phyloP scores from a whole-genome alignment of 1,284 basidiomycete genomes.

The Erythrobasidium hasegawianum region DNA sequence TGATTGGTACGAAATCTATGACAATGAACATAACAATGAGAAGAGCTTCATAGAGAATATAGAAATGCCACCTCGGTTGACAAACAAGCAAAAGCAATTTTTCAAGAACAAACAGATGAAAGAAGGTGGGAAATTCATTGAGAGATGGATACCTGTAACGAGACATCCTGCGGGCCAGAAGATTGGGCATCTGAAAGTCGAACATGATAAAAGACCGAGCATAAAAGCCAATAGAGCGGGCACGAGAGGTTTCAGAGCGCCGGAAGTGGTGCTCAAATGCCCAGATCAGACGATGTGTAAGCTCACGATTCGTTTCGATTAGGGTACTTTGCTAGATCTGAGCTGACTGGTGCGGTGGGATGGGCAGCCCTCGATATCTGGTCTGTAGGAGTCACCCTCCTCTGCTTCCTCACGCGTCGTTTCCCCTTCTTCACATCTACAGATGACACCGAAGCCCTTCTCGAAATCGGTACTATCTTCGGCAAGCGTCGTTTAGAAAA shows the following conservation, averaged over 20 bases:
- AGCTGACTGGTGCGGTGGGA: too few species aligned
- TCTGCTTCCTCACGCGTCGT: slow-evolving; percentile 86
- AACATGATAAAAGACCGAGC: slow-evolving; percentile 57
- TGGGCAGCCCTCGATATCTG: slow-evolving; percentile 85
- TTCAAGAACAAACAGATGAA: slow-evolving; percentile 18
- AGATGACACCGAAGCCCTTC: slow-evolving; percentile 90
- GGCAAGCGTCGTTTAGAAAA: slow-evolving; percentile 80
- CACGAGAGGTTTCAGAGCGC: slow-evolving; percentile 92
- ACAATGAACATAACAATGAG: too few species aligned
- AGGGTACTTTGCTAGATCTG: too few species aligned
- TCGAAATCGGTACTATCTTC: slow-evolving; percentile 88
- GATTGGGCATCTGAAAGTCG: slow-evolving; percentile 49
- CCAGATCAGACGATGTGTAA: slow-evolving; percentile 84
- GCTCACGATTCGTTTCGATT: too few species aligned
- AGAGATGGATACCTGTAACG: slow-evolving; percentile 20
- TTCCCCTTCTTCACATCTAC: slow-evolving; percentile 94
- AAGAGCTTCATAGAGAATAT: neutral
- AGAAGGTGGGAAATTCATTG: slow-evolving; percentile 13
- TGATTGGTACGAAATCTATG: neutral
- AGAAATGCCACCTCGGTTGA: neutral
- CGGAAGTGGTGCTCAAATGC: slow-evolving; percentile 94
- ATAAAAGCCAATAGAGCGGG: slow-evolving; percentile 96
- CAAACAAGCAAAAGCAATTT: neutral
- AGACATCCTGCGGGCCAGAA: slow-evolving; percentile 29
- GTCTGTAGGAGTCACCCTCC: slow-evolving; percentile 86